These are phyloP conservation scores for Boletus tomentosulus DNA, from an alignment of 768 basidiomycete genomes.

Conservation along the genomic window DNA sequence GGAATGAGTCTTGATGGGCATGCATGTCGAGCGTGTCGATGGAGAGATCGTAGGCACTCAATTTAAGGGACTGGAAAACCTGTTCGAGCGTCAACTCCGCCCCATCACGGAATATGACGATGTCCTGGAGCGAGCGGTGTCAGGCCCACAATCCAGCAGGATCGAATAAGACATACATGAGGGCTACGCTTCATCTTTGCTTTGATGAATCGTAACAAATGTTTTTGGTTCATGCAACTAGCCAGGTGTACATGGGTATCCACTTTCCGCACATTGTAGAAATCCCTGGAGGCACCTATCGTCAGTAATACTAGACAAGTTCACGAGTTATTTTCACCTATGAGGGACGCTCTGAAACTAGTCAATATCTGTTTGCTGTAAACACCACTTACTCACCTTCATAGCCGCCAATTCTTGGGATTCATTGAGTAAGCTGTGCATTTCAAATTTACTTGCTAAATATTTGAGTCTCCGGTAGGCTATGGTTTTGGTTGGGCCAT, in stretches of 20 bases:
- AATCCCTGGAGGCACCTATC: constrained; percentile 59
- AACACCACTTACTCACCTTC: constrained; percentile 59
- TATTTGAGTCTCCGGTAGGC: constrained; percentile 91
- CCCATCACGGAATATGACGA: constrained; percentile 94
- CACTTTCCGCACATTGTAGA: constrained; percentile 97
- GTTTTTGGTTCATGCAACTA: constrained; percentile 99
- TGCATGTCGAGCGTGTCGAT: constrained; percentile 99
- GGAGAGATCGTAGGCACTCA: constrained; percentile 95
- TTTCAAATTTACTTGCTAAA: constrained; percentile 87
- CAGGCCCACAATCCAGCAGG: not conserved
- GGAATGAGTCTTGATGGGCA: constrained; percentile 96
- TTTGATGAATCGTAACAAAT: constrained; percentile 96
- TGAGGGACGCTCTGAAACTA: constrained; percentile 28
- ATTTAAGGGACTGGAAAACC: constrained; percentile 93
- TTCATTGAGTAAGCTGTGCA: constrained; percentile 90
- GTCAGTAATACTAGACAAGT: constrained; percentile 2
- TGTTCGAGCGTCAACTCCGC: constrained; percentile 82
- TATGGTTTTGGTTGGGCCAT: constrained; percentile 95
- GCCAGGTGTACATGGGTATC: constrained; percentile 99
- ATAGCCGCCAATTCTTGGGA: constrained; percentile 92
- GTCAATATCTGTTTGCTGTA: constrained; percentile 3
- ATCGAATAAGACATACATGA: constrained; percentile 43
- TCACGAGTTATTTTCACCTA: constrained; percentile 15
- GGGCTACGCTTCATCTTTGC: constrained; percentile 93
- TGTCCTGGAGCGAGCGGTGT: constrained; percentile 54